Percentiles rank a stretch among this genome's conserved stretches.
These are phyloP conservation scores for Fusarium algeriense DNA, from an alignment of 2,329 filamentous ascomycete species.

Conservation along the genomic window DNA sequence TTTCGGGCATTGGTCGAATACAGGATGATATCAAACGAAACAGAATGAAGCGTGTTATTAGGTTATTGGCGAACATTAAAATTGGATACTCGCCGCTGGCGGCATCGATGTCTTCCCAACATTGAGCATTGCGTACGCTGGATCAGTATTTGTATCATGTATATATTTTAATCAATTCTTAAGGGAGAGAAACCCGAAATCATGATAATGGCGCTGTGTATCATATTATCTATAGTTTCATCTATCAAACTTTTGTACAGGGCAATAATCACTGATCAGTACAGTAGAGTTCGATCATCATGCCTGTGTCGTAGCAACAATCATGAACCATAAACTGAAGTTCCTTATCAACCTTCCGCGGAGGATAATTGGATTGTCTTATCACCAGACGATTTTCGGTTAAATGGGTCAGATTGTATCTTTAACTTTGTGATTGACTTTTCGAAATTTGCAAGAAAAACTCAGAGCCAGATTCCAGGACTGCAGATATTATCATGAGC, in stretches of 20 bases:
- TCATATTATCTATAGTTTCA: background rate
- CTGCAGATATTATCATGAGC: background rate
- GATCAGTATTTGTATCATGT: background rate
- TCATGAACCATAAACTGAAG: background rate
- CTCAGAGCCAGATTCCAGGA: too few species aligned
- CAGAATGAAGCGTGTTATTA: background rate
- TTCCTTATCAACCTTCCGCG: background rate
- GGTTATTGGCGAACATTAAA: background rate
- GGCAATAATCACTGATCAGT: background rate
- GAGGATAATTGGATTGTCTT: background rate
- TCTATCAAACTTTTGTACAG: background rate
- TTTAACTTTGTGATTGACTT: background rate
- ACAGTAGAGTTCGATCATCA: background rate
- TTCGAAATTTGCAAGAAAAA: background rate
- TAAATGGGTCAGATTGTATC: background rate
- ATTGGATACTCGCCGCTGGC: conserved; percentile 4
- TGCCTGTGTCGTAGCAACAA: background rate
- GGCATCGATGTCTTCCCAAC: background rate
- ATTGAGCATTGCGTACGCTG: conserved; percentile 5
- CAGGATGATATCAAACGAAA: background rate
- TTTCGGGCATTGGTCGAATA: background rate
- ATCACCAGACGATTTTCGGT: background rate
- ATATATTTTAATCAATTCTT: background rate
- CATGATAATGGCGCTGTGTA: background rate
- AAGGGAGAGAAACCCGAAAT: background rate